Conservation (phyloP, 2,329 filamentous ascomycete species). For the Tolypocladium tundrense region DNA sequence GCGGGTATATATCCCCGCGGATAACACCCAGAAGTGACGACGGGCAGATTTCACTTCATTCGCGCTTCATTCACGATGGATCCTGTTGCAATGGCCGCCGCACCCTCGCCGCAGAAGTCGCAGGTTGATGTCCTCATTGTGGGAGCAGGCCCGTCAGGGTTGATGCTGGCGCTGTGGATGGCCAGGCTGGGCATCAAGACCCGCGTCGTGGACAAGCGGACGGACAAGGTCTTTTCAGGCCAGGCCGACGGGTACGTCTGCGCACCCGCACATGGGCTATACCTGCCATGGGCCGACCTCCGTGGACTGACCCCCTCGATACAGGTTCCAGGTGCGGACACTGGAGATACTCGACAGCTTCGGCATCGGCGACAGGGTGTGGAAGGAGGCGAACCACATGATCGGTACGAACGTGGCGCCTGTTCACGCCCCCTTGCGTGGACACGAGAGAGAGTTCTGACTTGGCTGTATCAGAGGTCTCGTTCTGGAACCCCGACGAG, state of each 20-base stretch:
- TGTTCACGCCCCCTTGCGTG: too few relatives aligned
- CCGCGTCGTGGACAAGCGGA: constrained; percentile 35
- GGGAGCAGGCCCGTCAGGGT: constrained; percentile 29
- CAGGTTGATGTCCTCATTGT: constrained; percentile 27
- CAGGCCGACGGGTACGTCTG: constrained; percentile 27
- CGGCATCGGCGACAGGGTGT: constrained; percentile 52
- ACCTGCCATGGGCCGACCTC: too few relatives aligned
- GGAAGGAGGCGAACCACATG: constrained; percentile 59
- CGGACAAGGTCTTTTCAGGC: constrained; percentile 26
- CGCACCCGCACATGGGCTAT: background rate
- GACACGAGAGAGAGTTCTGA: background rate
- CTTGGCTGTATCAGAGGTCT: constrained; percentile 1
- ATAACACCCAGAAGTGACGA: background rate
- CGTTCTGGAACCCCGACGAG: constrained; percentile 50
- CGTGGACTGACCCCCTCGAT: background rate
- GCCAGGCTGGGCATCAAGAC: constrained; percentile 27
- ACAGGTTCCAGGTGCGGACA: constrained; percentile 47
- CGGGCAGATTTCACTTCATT: background rate
- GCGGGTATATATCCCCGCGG: too few relatives aligned
- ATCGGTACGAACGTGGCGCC: constrained; percentile 35
- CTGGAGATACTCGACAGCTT: constrained; percentile 67
- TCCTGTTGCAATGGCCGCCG: background rate
- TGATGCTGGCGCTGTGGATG: constrained; percentile 34
- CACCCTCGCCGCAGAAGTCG: constrained; percentile 4
- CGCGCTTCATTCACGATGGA: background rate